These are phyloP conservation scores for Lachnellula willkommii DNA, from an alignment of 2,329 filamentous ascomycete species.

Conservation along the genomic window DNA sequence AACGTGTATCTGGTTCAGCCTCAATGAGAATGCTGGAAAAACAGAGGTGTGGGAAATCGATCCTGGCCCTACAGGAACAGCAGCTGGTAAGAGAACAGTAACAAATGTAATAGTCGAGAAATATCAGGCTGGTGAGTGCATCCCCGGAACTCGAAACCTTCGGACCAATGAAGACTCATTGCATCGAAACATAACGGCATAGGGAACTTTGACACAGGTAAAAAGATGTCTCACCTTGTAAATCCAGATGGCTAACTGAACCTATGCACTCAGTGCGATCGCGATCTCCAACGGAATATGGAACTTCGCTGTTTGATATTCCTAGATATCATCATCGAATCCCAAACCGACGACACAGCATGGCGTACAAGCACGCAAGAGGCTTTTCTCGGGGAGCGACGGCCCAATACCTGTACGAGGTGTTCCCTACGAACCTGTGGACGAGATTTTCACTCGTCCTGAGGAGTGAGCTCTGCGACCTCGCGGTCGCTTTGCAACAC, in stretches of 20 bases:
- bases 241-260: not conserved
- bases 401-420: no score
- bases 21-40: not conserved
- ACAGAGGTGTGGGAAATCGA: not conserved
- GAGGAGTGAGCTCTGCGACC: no score
- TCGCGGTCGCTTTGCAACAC: no score
- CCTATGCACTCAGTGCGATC: constrained; percentile 3
- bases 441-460: no score
- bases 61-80: not conserved
- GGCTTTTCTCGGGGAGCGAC: no score
- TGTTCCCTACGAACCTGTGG: no score
- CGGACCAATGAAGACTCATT: not conserved
- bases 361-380: constrained; percentile 1
- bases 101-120: not conserved
- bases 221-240: not conserved
- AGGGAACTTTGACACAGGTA: constrained; percentile 6
- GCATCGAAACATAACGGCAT: not conserved
- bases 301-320: constrained; percentile 5
- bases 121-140: not conserved
- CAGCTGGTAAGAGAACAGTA: not conserved
- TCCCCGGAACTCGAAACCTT: not conserved
- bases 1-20: constrained; percentile 1
- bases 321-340: constrained; percentile 1
- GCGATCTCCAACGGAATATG: constrained; percentile 2
- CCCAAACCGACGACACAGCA: not conserved